Percentiles rank a stretch among this genome's conserved stretches.
Evolutionary conservation across 352 stramenopile species (phyloP).

Genomic region (Ochromonadaceae sp.): DNA sequence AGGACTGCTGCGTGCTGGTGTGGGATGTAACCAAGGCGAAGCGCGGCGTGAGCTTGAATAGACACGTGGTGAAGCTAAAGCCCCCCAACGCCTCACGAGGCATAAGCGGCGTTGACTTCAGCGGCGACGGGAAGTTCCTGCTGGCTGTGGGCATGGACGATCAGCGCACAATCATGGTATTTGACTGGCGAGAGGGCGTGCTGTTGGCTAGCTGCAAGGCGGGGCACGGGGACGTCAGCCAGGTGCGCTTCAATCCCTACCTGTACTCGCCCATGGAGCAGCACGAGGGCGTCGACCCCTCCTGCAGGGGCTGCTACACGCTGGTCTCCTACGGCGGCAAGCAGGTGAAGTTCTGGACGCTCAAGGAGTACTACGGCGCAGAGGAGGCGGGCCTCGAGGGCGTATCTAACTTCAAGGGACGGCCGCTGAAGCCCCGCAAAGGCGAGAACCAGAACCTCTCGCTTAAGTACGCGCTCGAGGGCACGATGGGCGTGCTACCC

Average conservation of each 20-base stretch:
- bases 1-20: slow-evolving; percentile 32
- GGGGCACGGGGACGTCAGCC: background rate
- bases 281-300: background rate
- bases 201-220: background rate
- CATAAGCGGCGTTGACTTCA: slow-evolving; percentile 50
- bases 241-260: slow-evolving; percentile 9
- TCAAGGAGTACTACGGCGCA: background rate
- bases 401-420: background rate
- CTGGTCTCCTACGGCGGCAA: slow-evolving; percentile 5
- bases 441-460: too few relatives aligned
- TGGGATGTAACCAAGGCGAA: slow-evolving; percentile 31
- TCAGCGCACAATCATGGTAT: slow-evolving; percentile 3
- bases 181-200: background rate
- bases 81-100: slow-evolving; percentile 27
- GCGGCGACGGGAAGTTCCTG: slow-evolving; percentile 38
- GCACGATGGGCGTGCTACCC: too few relatives aligned
- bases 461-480: too few relatives aligned
- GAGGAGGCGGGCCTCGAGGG: background rate
- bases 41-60: slow-evolving; percentile 28
- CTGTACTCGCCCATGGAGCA: background rate
- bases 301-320: slow-evolving; percentile 2
- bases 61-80: slow-evolving; percentile 33
- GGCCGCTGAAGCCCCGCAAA: too few relatives aligned
- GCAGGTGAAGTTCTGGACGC: slow-evolving; percentile 6
- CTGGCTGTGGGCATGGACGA: slow-evolving; percentile 60